Evolutionary conservation across 257 asterid genomes (phyloP), one percentile per base, ranked within the genome.

Genomic region (Paraleonurus japonicus): DNA sequence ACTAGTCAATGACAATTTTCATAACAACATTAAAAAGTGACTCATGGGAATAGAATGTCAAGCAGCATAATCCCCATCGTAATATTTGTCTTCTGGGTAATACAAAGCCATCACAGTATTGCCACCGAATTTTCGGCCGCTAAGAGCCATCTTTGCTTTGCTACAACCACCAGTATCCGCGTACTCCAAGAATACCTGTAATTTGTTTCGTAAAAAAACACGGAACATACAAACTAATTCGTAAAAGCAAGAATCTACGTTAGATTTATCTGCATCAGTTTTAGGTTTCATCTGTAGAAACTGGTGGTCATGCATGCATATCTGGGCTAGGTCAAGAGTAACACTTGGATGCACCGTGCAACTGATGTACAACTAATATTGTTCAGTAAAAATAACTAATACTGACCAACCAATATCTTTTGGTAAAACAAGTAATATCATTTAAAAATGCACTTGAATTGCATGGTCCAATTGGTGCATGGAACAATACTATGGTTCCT

Each of bases 41-140:
- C 45, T 51, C 10, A 5, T 28, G 17, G 7, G 28, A 54, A 64
- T 28, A 48, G 43, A 58, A 51, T 41, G 3, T 62, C 76, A 85
- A 73, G 84, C 82, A 50, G 78, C 67, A 35, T 82, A 85, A 65
- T 87, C 83, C 68, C 76, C 69, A 5, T 47, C 76, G 17, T 83
- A 74, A 73, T 75, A 87, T 74, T 82, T 83, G 67, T 85, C 93
- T 80, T 87, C 93, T 22, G 93, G 88, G 65, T 81, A 87, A 76
- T 81, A 87, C 30, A 81, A 55, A 54, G 88, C 88, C 58, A 72
- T 65, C 61, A 83, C 90, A 1, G 83, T 75, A 50, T 83, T 87
- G 69, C 93, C 93, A 67, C 93, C 90, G 13, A 87, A 87, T 83
- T 81, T 87, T 78, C 93, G 57, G 54, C 93, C 93, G 26, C 78